phyloP scores from a whole-genome alignment of 371 early-diverging fungal genomes.

The Parasitella parasitica region DNA sequence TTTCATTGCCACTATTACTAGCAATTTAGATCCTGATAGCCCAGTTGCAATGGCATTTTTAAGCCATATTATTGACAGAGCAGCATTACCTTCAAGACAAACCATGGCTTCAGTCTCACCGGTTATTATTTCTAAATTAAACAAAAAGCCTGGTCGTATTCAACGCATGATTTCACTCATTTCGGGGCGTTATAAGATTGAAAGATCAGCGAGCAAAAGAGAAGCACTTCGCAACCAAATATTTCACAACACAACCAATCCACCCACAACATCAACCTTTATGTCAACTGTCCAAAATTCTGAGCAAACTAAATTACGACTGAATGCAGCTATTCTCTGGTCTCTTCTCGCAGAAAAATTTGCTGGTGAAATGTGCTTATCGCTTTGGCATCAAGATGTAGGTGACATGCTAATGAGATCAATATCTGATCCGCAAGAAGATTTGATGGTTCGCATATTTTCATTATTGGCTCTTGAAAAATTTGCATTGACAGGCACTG shows the following conservation, averaged over 20 bases:
- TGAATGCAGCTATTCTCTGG: slow-evolving; percentile 46
- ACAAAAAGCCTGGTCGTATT: slow-evolving; percentile 23
- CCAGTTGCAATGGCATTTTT: slow-evolving; percentile 59
- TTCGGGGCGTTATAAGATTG: slow-evolving; percentile 6
- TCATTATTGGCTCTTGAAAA: slow-evolving; percentile 48
- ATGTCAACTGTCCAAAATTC: slow-evolving; percentile 7
- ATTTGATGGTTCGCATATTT: slow-evolving; percentile 36
- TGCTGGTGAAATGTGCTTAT: slow-evolving; percentile 44
- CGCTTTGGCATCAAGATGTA: slow-evolving; percentile 39
- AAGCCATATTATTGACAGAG: slow-evolving; percentile 56
- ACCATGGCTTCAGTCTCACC: slow-evolving; percentile 38
- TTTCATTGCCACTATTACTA: slow-evolving; percentile 29
- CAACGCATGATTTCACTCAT: slow-evolving; percentile 26
- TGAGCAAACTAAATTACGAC: slow-evolving; percentile 7
- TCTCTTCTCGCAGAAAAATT: slow-evolving; percentile 43
- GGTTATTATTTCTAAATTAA: slow-evolving; percentile 31
- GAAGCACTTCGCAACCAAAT: slow-evolving; percentile 7
- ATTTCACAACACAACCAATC: background rate
- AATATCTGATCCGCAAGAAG: slow-evolving; percentile 30
- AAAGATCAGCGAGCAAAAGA: slow-evolving; percentile 10
- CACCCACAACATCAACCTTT: background rate
- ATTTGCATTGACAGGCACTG: slow-evolving; percentile 43
- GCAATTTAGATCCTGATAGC: slow-evolving; percentile 40
- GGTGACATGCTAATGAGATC: slow-evolving; percentile 31
- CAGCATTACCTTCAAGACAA: slow-evolving; percentile 51